Evolutionary conservation across 352 stramenopile species (phyloP), one percentile per base, ranked within the genome.

Genomic region (Hyaloperonospora brassicae): DNA sequence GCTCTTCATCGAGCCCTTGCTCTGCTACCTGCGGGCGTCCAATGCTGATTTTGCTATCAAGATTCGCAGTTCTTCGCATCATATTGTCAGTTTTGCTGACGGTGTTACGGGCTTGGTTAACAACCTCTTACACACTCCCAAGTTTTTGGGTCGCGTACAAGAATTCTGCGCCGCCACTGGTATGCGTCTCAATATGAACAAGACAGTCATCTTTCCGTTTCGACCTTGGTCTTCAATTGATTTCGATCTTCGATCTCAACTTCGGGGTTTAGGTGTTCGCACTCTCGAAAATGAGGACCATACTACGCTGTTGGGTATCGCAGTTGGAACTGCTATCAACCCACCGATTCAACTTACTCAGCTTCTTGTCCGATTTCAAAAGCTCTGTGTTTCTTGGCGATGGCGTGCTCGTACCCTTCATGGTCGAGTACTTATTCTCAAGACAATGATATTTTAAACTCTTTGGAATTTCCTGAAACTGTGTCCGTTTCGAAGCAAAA

Each of bases 71-170:
- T 12, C 39, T 25, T 44, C 39, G 7, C 39, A 44, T 24, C 39
- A 44, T 4, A 3, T 44, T 8, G 13, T 44, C 14, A 44, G 39
- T 11, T 44, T 44, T 25, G 39, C 39, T 4, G 39, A 44, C 10
- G 39, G 24, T 24, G 39, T 25, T 21, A 44, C 39, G n/a, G 39
- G 39, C 27, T 31, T 47, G 21, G 42, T 47, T 14, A 47, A 47
- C 22, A 23, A 47, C 22, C 22, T 47, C 13, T 10, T 0, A 1
- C 8, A 47, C 5, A 22, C 42, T n/a, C 42, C 21, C 1, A 7
- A 14, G 2, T 47, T 34, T n/a, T 17, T 47, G 9, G 42, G 12
- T 21, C 21, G 23, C 0, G 42, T 47, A 9, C 21, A 47, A 6
- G 22, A 47, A 6, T 47, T 47, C 22, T 47, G 42, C 17, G 14